phyloP scores from a whole-genome alignment of 2,329 filamentous ascomycete species.

The Ceratocystis harringtonii region DNA sequence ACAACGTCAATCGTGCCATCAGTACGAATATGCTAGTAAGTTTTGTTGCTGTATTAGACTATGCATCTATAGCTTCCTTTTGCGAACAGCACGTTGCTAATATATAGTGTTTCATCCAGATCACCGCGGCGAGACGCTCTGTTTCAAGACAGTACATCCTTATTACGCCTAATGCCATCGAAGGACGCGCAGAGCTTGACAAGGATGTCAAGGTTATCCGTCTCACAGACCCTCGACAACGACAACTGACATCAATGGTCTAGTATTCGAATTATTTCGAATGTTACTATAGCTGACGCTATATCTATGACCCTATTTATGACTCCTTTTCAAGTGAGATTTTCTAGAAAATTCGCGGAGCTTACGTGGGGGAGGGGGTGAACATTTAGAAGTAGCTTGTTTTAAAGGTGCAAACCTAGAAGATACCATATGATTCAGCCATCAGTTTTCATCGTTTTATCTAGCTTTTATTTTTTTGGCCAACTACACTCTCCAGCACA shows the following conservation, averaged over 20 bases:
- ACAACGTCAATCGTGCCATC: slow-evolving; percentile 83
- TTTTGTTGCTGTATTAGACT: slow-evolving; percentile 19
- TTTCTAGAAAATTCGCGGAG: background rate
- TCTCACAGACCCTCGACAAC: slow-evolving; percentile 44
- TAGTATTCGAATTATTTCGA: background rate
- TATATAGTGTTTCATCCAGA: slow-evolving; percentile 5
- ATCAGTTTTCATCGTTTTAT: background rate
- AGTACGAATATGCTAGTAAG: slow-evolving; percentile 85
- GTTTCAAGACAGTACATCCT: slow-evolving; percentile 91
- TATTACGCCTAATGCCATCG: slow-evolving; percentile 82
- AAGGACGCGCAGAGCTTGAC: slow-evolving; percentile 40
- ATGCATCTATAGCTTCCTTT: background rate
- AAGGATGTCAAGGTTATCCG: slow-evolving; percentile 67
- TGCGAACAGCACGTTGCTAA: background rate
- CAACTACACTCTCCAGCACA: no score
- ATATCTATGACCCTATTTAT: background rate
- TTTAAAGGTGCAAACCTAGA: background rate
- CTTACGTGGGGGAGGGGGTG: background rate
- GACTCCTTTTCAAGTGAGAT: background rate
- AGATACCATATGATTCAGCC: background rate
- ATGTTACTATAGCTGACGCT: background rate
- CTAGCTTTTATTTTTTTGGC: background rate
- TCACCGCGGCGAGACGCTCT: slow-evolving; percentile 59
- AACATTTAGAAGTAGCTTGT: background rate
- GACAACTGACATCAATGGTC: slow-evolving; percentile 21